Evolutionary conservation across 768 basidiomycete genomes (phyloP).

Genomic region (Goffeauzyma gilvescens): DNA sequence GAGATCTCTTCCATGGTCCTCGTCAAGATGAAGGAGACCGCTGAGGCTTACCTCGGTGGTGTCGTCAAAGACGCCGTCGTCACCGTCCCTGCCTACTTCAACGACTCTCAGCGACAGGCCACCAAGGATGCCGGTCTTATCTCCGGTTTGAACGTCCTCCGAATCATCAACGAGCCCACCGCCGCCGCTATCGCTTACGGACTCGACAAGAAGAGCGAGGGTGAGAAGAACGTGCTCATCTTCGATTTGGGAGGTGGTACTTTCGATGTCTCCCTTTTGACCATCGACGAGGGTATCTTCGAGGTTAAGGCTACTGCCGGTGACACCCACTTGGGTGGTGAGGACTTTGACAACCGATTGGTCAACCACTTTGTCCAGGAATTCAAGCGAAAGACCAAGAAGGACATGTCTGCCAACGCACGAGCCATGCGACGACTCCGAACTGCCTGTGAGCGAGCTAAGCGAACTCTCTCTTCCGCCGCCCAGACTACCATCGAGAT

Average conservation of each 20-base stretch:
- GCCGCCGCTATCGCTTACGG: slow-evolving; percentile 96
- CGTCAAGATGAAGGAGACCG: slow-evolving; percentile 97
- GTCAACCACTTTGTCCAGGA: slow-evolving; percentile 74
- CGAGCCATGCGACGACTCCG: slow-evolving; percentile 90
- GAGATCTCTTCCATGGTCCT: slow-evolving; percentile 93
- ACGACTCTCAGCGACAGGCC: slow-evolving; percentile 96
- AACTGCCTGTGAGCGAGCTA: slow-evolving; percentile 97
- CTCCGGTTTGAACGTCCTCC: slow-evolving; percentile 80
- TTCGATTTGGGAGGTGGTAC: slow-evolving; percentile 98
- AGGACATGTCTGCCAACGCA: slow-evolving; percentile 79
- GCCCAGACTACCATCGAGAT: slow-evolving; percentile 94
- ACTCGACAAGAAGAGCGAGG: slow-evolving; percentile 74
- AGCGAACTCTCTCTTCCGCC: slow-evolving; percentile 92
- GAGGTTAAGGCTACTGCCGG: slow-evolving; percentile 91
- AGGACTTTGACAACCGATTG: slow-evolving; percentile 86
- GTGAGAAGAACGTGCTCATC: slow-evolving; percentile 87
- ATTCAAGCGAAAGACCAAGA: slow-evolving; percentile 86
- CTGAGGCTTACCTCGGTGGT: slow-evolving; percentile 89
- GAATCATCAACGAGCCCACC: slow-evolving; percentile 95
- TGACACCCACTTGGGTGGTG: slow-evolving; percentile 86
- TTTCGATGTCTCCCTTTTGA: slow-evolving; percentile 91
- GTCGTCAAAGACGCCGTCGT: slow-evolving; percentile 95
- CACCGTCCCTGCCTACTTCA: slow-evolving; percentile 97
- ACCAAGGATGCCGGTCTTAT: slow-evolving; percentile 96
- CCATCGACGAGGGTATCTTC: slow-evolving; percentile 68